Conservation (phyloP, 768 basidiomycete genomes). For the Jaapia argillacea region DNA sequence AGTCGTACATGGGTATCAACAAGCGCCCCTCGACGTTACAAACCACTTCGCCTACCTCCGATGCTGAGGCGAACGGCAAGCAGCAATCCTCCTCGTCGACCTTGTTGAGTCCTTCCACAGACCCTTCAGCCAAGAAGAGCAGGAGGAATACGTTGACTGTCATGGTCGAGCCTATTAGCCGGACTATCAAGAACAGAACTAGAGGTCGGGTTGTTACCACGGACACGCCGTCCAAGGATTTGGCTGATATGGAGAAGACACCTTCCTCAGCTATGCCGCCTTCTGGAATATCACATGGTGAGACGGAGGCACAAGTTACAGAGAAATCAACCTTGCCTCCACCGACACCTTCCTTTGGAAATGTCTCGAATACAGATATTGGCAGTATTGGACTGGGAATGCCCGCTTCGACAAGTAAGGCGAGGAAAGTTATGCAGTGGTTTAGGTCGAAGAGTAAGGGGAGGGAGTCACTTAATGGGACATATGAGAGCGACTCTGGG, state of each 20-base stretch:
- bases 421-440: constrained; percentile 98
- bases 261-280: constrained; percentile 12
- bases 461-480: constrained; percentile 16
- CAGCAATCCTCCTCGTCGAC: not conserved
- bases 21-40: constrained; percentile 22
- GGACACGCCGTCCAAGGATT: constrained; percentile 22
- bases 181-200: constrained; percentile 31
- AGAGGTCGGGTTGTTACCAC: constrained; percentile 12
- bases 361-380: constrained; percentile 10
- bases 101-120: constrained; percentile 25
- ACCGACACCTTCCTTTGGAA: constrained; percentile 9
- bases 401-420: constrained; percentile 75
- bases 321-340: not conserved
- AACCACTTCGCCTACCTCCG: constrained; percentile 11
- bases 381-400: constrained; percentile 26
- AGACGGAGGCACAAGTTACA: not conserved
- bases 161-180: constrained; percentile 72
- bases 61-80: not conserved
- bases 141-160: constrained; percentile 80
- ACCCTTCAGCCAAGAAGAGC: constrained; percentile 38
- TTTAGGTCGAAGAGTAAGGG: constrained; percentile 70
- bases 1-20: constrained; percentile 12
- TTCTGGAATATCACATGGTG: not conserved
- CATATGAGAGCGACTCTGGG: constrained; percentile 17
- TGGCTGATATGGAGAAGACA: too few relatives aligned